Evolutionary conservation across 495 filamentous ascomycete genomes (phyloP), one percentile per base, ranked within the genome.

Genomic region (Aspergillus bridgeri): DNA sequence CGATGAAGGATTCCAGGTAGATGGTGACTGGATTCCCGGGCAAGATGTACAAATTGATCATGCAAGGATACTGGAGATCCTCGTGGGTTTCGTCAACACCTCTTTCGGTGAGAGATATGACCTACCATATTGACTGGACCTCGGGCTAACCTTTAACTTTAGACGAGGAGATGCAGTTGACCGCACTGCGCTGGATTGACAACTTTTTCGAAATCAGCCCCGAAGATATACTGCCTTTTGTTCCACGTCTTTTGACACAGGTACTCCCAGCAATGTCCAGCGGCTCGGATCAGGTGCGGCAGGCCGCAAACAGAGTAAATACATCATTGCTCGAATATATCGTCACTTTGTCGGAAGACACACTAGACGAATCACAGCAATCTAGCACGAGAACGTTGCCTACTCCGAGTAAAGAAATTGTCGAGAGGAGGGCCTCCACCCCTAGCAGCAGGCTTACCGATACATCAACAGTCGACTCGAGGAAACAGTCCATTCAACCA

Each of bases 11-110:
- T 82, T 82, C 44, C 86, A 75, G 13, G 64, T 79, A 43, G 92
- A 97, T 60, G 92, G 90, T 51, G 92, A 96, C 60, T 99, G 92
- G 92, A 84, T 98, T 20, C 95, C 95, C 0, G 95, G 95, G 3
- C 94, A 98, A 76, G 95, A 99, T 72, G 91, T 98, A 5, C 87
- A 94, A 53, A 89, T 99, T 52, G 93, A 98, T 71, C 87, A 96
- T 71, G 86, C 89, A 53, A 91, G 86, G 64, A 94, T 98, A 42
- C 73, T 99, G 42, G 89, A 96, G 62, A 97, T 98, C 23, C 74
- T 99, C 49, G 92, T 96, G 8, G 85, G 86, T 15, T 96, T 96
- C 63, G 82, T 98, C 25, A 88, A 96, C 65, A 90, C 92, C 18
- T 83, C 87, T 33, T 81, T 86, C 62, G 88, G 90, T 91, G 79